Base-by-base conservation (phyloP, 257 asterid genomes). In the Solanum bulbocastanum region DNA sequence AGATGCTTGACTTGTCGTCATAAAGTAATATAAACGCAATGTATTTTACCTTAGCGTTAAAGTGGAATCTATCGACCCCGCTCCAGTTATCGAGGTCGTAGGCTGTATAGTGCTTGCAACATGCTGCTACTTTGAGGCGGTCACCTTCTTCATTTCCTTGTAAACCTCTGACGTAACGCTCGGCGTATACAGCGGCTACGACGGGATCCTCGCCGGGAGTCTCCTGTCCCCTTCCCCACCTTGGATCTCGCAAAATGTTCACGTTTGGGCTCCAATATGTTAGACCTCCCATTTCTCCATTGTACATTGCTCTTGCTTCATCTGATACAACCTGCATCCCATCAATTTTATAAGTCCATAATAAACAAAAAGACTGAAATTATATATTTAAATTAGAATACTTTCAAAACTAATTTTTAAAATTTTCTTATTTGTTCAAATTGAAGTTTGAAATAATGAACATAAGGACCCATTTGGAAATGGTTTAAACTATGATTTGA, bases 161-260 rank as follows among this genome's bases (percentile, higher is more conserved):
- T 60, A 96, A 86, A 3, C 99, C 99, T 12, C 91, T 88, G 0
- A 96, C 98, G 10, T 93, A 96, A 81, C 95, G 93, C 23, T 94
- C 95, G 1, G 98, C 98, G 65, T 96, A 96, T 25, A 69, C 78
- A 37, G 92, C 98, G 89, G 98, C 95, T 1, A 96, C 84, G 35
- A 93, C 27, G 5, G 99, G 99, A 62, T 96, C 98, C 66, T 96
- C 98, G 7, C 98, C 98, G 88, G 98, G 98, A 33, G 98, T 95
- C 39, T 96, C 99, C 91, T 96, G 99, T 18, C 98, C 98, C 56
- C 99, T 90, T 39, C 99, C 99, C 99, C 99, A 96, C 90, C 99
- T 88, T 4, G 99, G 99, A 86, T 96, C 99, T 11, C 99, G 92
- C 68, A 95, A 90, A 65, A 96, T 95, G 89, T 96, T 96, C 79